Conservation (phyloP, 192 early-diverging fungal genomes). For the Backusella mclennaniae region DNA sequence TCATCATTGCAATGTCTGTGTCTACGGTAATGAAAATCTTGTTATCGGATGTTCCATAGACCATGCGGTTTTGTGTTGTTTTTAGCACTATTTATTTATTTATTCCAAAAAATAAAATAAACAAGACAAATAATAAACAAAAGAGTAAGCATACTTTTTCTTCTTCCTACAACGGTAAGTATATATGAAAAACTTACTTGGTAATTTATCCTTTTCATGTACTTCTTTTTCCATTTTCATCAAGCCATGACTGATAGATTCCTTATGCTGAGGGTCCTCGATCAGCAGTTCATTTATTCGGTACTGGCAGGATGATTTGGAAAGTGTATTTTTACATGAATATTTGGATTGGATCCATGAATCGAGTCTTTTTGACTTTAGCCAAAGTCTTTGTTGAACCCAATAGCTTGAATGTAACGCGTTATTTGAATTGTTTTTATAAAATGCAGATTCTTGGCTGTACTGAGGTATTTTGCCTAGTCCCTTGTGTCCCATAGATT, state of each 20-base stretch:
- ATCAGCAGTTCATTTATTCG: not conserved
- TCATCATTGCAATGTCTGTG: slow-evolving; percentile 7
- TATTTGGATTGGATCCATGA: slow-evolving; percentile 13
- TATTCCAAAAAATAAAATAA: slow-evolving; percentile 8
- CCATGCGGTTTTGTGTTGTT: slow-evolving; percentile 7
- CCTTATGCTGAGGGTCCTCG: not conserved
- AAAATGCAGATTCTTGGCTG: not conserved
- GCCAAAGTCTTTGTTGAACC: slow-evolving; percentile 11
- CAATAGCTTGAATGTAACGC: not conserved
- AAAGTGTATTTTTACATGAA: not conserved
- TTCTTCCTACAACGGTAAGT: not conserved
- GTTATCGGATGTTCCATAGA: not conserved
- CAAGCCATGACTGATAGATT: not conserved
- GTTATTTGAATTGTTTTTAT: not conserved
- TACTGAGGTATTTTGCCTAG: not conserved
- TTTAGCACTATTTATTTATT: slow-evolving; percentile 9
- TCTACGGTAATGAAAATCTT: not conserved
- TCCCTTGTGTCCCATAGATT: not conserved
- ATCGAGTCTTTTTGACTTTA: slow-evolving; percentile 1
- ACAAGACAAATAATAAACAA: not conserved
- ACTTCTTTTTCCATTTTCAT: not conserved
- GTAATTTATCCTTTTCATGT: not conserved
- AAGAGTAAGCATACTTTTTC: not conserved
- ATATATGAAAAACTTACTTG: slow-evolving; percentile 1
- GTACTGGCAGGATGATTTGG: slow-evolving; percentile 11